Conservation (phyloP, 768 basidiomycete genomes). For the Arthromyces matolae region DNA sequence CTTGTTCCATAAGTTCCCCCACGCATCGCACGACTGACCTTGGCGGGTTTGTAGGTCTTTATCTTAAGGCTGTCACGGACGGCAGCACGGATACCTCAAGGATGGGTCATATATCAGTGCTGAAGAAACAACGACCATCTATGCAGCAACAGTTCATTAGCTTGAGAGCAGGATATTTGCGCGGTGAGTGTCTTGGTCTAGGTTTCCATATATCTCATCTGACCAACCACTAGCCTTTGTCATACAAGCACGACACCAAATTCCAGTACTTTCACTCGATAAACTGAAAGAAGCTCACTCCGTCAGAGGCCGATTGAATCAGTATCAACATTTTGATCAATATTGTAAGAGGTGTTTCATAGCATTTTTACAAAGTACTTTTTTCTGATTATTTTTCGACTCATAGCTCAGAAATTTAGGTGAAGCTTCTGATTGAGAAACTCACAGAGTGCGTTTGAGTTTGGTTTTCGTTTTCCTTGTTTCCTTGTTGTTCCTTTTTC, state of each 20-base stretch:
- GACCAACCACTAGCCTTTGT: too few species aligned
- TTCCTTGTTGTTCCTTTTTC: too few species aligned
- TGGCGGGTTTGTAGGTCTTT: slow-evolving; percentile 53
- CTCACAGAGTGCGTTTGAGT: too few species aligned
- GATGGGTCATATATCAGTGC: slow-evolving; percentile 99
- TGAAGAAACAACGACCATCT: slow-evolving; percentile 98
- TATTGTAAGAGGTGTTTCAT: too few species aligned
- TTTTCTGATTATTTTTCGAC: too few species aligned
- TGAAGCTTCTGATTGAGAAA: too few species aligned
- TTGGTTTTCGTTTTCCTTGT: too few species aligned
- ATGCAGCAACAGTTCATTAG: slow-evolving; percentile 99
- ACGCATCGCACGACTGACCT: too few species aligned
- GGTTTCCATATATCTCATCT: too few species aligned
- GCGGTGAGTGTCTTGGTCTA: too few species aligned
- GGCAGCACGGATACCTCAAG: slow-evolving; percentile 97
- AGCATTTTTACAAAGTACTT: too few species aligned
- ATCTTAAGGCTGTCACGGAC: slow-evolving; percentile 97
- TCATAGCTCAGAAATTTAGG: too few species aligned
- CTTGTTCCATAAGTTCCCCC: slow-evolving; percentile 73
- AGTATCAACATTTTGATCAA: slow-evolving; percentile 95
- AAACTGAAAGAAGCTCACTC: slow-evolving; percentile 99
- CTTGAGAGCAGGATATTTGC: slow-evolving; percentile 96
- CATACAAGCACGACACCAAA: slow-evolving; percentile 99
- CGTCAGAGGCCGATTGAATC: slow-evolving; percentile 95
- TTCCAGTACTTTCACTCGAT: slow-evolving; percentile 90